These are phyloP conservation scores for Aureobasidium vineae DNA, from an alignment of 2,329 filamentous ascomycete species.

Conservation along the genomic window DNA sequence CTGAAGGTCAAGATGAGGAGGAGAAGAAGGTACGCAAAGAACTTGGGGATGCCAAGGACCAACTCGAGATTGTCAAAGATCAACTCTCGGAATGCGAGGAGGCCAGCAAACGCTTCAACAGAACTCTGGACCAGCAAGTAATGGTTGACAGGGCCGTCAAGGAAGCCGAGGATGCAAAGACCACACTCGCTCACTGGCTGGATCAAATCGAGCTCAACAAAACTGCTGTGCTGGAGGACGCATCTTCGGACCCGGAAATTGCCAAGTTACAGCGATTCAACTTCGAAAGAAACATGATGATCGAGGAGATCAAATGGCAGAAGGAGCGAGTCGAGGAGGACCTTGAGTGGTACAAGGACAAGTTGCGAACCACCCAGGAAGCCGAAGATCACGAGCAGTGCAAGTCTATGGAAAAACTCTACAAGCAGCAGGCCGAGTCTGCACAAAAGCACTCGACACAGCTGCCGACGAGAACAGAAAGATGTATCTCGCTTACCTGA, in stretches of 20 bases:
- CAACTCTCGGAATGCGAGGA: background rate
- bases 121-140: background rate
- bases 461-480: background rate
- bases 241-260: background rate
- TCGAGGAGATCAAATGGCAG: background rate
- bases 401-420: background rate
- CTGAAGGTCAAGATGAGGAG: background rate
- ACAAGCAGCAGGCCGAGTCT: background rate
- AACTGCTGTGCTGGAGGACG: background rate
- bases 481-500: background rate
- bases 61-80: background rate
- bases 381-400: background rate
- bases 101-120: background rate
- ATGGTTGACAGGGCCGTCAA: background rate
- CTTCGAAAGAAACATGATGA: background rate
- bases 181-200: background rate
- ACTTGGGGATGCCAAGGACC: too few species aligned
- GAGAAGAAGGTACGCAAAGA: background rate
- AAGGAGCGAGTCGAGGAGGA: background rate
- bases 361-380: background rate
- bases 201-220: background rate
- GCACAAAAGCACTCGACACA: background rate
- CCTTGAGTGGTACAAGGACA: background rate
- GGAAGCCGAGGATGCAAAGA: background rate
- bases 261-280: background rate